Conservation (phyloP, 2,329 filamentous ascomycete genomes). For the Seiridium unicorne region DNA sequence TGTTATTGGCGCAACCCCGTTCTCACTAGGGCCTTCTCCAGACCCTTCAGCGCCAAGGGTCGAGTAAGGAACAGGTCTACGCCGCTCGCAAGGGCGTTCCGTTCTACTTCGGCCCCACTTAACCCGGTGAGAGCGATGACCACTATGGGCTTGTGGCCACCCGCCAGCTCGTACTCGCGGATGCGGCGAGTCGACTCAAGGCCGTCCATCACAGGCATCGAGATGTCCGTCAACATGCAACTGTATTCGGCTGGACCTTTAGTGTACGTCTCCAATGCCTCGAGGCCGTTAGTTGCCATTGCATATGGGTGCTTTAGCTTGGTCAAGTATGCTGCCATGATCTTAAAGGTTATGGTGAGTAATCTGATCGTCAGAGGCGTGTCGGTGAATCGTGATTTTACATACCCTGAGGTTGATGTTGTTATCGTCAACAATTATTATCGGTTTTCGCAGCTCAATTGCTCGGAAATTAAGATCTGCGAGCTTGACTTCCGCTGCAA, state of each 20-base stretch:
- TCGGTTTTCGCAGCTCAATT: not conserved
- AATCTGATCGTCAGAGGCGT: not conserved
- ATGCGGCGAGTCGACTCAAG: conserved; percentile 39
- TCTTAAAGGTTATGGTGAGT: conserved; percentile 10
- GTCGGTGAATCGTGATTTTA: not conserved
- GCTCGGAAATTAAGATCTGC: not conserved
- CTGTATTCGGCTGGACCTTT: conserved; percentile 9
- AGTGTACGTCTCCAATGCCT: conserved; percentile 34
- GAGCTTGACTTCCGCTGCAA: not conserved
- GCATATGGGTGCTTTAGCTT: conserved; percentile 28
- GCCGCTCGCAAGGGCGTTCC: conserved; percentile 43
- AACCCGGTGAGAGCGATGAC: conserved; percentile 46
- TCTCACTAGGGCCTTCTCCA: not conserved
- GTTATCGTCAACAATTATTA: conserved; percentile 40
- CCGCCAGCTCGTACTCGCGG: conserved; percentile 36
- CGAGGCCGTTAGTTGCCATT: conserved; percentile 34
- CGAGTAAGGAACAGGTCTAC: conserved; percentile 47
- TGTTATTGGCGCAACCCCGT: not conserved
- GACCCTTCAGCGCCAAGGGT: conserved; percentile 21
- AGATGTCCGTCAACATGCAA: conserved; percentile 26
- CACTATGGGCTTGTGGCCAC: conserved; percentile 32
- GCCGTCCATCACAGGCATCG: conserved; percentile 45
- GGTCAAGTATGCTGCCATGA: conserved; percentile 27
- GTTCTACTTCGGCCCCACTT: conserved; percentile 38
- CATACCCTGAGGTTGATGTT: conserved; percentile 30